These are phyloP conservation scores for Yamadazyma mexicana DNA, from an alignment of 1,139 yeast genomes.

Conservation along the genomic window DNA sequence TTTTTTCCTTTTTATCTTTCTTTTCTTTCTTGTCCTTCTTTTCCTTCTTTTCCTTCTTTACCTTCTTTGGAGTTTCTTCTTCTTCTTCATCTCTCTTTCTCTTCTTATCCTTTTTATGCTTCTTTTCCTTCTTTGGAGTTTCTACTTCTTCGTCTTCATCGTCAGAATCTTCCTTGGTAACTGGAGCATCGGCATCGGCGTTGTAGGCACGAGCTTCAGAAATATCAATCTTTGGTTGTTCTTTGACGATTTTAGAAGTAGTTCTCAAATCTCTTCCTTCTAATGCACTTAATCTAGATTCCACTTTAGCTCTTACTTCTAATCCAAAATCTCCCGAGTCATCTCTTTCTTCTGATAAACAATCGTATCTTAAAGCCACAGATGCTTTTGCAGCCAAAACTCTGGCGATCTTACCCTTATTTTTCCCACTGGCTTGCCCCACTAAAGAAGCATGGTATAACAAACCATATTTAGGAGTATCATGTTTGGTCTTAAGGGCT, in stretches of 20 bases:
- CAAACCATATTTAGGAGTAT: constrained; percentile 97
- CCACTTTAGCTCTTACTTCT: constrained; percentile 90
- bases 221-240: constrained; percentile 80
- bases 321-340: constrained; percentile 94
- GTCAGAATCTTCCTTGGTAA: constrained; percentile 36
- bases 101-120: constrained; percentile 31
- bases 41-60: constrained; percentile 45
- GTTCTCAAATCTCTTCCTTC: constrained; percentile 94
- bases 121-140: constrained; percentile 34
- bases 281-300: constrained; percentile 87
- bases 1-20: constrained; percentile 36
- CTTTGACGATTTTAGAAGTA: constrained; percentile 72
- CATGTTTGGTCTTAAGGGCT: constrained; percentile 97
- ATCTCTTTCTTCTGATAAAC: constrained; percentile 94
- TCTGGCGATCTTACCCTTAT: constrained; percentile 98
- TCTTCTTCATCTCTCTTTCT: constrained; percentile 46
- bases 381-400: constrained; percentile 99
- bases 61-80: constrained; percentile 28
- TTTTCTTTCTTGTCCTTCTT: constrained; percentile 44
- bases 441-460: constrained; percentile 96
- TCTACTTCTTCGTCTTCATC: constrained; percentile 46
- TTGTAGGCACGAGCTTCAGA: constrained; percentile 86
- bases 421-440: constrained; percentile 94
- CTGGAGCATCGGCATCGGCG: constrained; percentile 84
- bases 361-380: constrained; percentile 93